These are phyloP conservation scores for Candida rishiriensis DNA, from an alignment of 805 yeast genomes.

Conservation along the genomic window DNA sequence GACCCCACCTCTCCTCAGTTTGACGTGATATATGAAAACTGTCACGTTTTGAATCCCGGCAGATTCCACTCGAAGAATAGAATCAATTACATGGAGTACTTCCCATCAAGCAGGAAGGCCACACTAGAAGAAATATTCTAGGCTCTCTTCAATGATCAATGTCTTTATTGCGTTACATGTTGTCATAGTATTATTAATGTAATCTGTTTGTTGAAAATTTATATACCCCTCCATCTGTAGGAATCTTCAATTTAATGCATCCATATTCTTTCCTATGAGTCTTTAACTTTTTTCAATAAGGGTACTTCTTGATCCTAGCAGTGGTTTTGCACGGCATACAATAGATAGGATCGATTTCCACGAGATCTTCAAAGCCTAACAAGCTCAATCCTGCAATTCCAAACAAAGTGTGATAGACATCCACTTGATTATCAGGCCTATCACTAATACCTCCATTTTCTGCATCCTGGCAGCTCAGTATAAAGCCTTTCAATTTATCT, in stretches of 20 bases:
- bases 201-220: too few relatives aligned
- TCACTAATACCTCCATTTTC: constrained; percentile 89
- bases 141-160: too few relatives aligned
- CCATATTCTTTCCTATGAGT: too few relatives aligned
- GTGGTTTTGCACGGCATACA: constrained; percentile 67
- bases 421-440: constrained; percentile 85
- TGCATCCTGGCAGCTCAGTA: constrained; percentile 71
- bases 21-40: constrained; percentile 76
- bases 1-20: constrained; percentile 71
- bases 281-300: constrained; percentile 3
- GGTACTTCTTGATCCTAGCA: constrained; percentile 26
- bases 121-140: constrained; percentile 41
- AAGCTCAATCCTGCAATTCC: constrained; percentile 86
- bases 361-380: constrained; percentile 56
- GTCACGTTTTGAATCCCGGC: constrained; percentile 74
- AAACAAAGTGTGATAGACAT: constrained; percentile 88
- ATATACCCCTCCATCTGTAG: too few relatives aligned
- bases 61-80: constrained; percentile 41
- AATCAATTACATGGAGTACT: constrained; percentile 70
- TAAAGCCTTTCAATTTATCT: constrained; percentile 57
- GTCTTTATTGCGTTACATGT: too few relatives aligned
- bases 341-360: constrained; percentile 76
- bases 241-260: too few relatives aligned
- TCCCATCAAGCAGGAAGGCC: constrained; percentile 52
- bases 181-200: too few relatives aligned